Percentiles rank a stretch among this genome's conserved stretches.
Conservation (phyloP, 495 filamentous ascomycete genomes). For the Parathielavia hyrcaniae region DNA sequence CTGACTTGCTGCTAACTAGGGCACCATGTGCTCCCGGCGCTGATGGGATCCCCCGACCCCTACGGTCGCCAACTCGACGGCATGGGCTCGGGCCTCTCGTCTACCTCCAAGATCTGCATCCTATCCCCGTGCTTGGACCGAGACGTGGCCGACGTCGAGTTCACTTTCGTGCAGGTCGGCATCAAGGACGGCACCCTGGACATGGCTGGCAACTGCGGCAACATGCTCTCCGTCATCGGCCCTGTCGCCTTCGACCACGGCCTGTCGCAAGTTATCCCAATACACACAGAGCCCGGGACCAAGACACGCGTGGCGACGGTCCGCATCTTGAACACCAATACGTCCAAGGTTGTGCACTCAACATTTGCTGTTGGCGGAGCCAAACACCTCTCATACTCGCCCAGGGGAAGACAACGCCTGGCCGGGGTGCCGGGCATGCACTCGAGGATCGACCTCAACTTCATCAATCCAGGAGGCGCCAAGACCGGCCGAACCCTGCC, state of each 20-base stretch:
- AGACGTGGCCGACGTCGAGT: constrained; percentile 59
- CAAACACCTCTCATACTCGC: constrained; percentile 37
- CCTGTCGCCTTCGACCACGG: constrained; percentile 56
- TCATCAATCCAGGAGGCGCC: constrained; percentile 60
- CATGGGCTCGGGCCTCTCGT: constrained; percentile 63
- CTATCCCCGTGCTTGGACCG: constrained; percentile 43
- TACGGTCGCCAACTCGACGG: constrained; percentile 66
- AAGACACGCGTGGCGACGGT: constrained; percentile 35
- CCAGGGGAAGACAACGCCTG: constrained; percentile 53
- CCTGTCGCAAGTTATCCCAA: constrained; percentile 30
- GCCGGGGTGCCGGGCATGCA: constrained; percentile 60
- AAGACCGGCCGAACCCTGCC: constrained; percentile 61
- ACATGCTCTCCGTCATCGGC: constrained; percentile 63
- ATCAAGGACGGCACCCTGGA: constrained; percentile 54
- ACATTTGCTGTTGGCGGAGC: constrained; percentile 41
- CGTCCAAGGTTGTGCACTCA: constrained; percentile 43
- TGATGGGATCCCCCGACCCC: constrained; percentile 63
- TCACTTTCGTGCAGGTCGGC: constrained; percentile 65
- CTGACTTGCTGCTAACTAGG: constrained; percentile 1
- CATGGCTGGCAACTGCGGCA: constrained; percentile 66
- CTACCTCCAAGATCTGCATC: constrained; percentile 65
- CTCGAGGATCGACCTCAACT: constrained; percentile 54
- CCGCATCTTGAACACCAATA: constrained; percentile 47
- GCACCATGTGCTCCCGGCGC: constrained; percentile 52
- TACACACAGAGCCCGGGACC: constrained; percentile 22